These are phyloP conservation scores for Citrus reticulata DNA, from an alignment of 345 rosid genomes.

Conservation along the genomic window DNA sequence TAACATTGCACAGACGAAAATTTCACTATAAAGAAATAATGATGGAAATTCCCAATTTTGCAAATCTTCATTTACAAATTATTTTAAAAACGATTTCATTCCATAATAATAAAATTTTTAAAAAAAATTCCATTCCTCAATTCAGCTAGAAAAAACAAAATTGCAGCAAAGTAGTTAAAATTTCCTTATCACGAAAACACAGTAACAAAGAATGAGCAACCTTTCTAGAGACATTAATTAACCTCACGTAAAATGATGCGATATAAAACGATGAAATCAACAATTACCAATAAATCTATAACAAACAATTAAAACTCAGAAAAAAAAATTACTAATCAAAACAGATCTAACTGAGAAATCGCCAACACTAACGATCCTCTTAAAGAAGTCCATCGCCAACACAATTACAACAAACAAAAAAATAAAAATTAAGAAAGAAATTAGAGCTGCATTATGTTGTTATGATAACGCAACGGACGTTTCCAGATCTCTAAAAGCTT, in stretches of 20 bases:
- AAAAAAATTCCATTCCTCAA: neutral
- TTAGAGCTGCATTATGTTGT: neutral
- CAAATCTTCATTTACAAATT: neutral
- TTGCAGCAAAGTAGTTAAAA: neutral
- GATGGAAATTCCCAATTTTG: neutral
- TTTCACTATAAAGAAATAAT: neutral
- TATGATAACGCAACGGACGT: neutral
- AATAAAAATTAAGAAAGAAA: neutral
- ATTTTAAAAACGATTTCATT: neutral
- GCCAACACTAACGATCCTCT: neutral
- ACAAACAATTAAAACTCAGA: neutral
- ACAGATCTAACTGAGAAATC: constrained; percentile 13
- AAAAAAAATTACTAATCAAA: neutral
- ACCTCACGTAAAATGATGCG: neutral
- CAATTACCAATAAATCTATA: neutral
- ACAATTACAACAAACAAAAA: neutral
- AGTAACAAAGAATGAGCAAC: neutral
- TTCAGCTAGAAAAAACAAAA: neutral
- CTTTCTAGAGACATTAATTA: neutral
- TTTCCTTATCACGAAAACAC: neutral
- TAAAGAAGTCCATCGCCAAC: neutral
- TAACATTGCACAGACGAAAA: neutral
- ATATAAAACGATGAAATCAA: neutral
- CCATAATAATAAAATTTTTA: too few species aligned
- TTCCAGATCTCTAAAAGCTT: neutral